Evolutionary conservation across 2,329 filamentous ascomycete species (phyloP), one percentile per base, ranked within the genome.

Genomic region (Allantophomopsis cytisporea): DNA sequence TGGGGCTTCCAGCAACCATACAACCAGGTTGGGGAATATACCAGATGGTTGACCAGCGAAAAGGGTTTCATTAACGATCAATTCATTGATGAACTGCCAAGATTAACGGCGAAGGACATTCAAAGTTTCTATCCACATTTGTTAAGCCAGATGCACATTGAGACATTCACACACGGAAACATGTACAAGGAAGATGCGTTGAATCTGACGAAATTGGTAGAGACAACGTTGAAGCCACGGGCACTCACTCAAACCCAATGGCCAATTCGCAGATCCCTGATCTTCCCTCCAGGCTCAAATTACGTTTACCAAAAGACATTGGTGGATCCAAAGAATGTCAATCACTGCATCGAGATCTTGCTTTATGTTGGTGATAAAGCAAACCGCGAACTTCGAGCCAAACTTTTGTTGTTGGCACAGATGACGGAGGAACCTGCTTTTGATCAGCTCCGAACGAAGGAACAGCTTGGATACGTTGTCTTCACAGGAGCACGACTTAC

Each of bases 381-480:
- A 3, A 79, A 94, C 53, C 71, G 78, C n/a, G 55, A 60, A 5
- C 60, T 83, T 11, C 76, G 86, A 14, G 83, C 88, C 12, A 87
- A 83, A 58, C 71, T 84, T 1, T 67, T 93, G 33, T 69, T 98
- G 5, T 71, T 95, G 33, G 82, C 85, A 18, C 91, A 96, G 60
- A 83, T 98, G 63, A 79, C 86, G 0, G 83, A 94, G 41, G 91
- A 98, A 62, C 88, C 88, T 4, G 83, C 83, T 7, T 98, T 96
- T 55, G 86, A 98, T 60, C 87, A 94, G 58, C 70, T 98, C 7
- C 77, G 91, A 37, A 96, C 91, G 34, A 95, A 96, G 60, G 89
- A 98, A 59, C 89, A 98, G 61, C 79, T 98, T 6, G 91, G 91
- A 11, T 98, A 98, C 51, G 84, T 98, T 39, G 89, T 98, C 1